These are phyloP conservation scores for Fusarium sp. DNA, from an alignment of 2,329 filamentous ascomycete species.

Conservation along the genomic window DNA sequence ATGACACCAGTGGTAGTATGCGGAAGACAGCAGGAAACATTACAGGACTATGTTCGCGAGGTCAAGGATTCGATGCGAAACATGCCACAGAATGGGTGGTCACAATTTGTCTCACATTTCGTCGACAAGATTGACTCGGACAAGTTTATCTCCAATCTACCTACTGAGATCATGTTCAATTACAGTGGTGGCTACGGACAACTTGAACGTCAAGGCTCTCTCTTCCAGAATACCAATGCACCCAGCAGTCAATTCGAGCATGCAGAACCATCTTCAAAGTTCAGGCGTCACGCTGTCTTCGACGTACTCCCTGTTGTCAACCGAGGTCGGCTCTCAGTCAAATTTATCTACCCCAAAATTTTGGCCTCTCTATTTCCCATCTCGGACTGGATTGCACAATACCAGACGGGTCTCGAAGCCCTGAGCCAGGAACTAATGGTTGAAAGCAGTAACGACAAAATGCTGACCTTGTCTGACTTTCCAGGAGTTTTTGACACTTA, in stretches of 20 bases:
- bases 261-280: neutral
- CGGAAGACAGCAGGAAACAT: neutral
- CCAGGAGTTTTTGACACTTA: conserved; percentile 4
- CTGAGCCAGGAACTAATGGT: neutral
- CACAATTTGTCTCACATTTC: conserved; percentile 4
- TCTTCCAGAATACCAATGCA: neutral
- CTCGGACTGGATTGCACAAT: neutral
- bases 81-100: conserved; percentile 2
- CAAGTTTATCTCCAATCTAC: neutral
- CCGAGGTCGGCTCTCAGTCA: neutral
- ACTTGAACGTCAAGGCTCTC: neutral
- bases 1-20: neutral
- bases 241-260: neutral
- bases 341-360: neutral
- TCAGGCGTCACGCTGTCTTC: conserved; percentile 9
- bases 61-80: neutral
- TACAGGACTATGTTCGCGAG: neutral
- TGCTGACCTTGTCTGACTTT: conserved; percentile 8
- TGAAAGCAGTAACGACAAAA: neutral
- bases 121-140: neutral
- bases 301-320: conserved; percentile 1
- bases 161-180: conserved; percentile 7
- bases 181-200: neutral
- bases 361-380: neutral
- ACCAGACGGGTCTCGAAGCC: neutral